These are phyloP conservation scores for Phlyctochytrium bullatum DNA, from an alignment of 192 early-diverging fungal genomes.

Conservation along the genomic window DNA sequence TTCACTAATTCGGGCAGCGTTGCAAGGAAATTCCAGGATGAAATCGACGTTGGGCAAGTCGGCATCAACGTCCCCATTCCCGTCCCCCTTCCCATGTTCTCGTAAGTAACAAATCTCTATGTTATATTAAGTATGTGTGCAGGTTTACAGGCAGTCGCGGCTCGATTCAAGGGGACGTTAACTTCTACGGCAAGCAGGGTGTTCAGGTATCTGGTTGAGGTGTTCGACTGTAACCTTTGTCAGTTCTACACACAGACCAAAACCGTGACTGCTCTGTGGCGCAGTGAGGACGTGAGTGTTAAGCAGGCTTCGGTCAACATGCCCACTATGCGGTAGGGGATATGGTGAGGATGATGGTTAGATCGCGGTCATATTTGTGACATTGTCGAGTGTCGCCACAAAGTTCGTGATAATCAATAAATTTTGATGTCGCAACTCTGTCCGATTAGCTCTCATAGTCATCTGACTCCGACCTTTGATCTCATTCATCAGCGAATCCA, in stretches of 20 bases:
- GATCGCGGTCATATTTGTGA: background rate
- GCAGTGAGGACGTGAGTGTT: conserved; percentile 73
- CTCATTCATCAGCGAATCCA: background rate
- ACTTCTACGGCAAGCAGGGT: conserved; percentile 76
- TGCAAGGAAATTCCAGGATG: conserved; percentile 83
- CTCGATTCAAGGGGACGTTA: conserved; percentile 89
- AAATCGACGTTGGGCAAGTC: conserved; percentile 92
- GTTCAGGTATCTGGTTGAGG: conserved; percentile 57
- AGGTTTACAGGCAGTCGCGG: conserved; percentile 85
- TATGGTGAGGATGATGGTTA: background rate
- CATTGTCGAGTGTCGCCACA: background rate
- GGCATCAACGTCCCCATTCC: conserved; percentile 89
- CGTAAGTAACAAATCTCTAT: conserved; percentile 24
- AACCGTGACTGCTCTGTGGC: conserved; percentile 94
- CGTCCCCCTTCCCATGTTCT: conserved; percentile 96
- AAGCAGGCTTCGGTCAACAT: conserved; percentile 77
- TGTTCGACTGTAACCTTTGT: conserved; percentile 38
- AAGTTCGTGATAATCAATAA: background rate
- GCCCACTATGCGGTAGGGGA: conserved; percentile 57
- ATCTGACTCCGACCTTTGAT: background rate
- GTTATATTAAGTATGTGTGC: background rate
- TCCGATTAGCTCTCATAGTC: background rate
- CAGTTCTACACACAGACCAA: conserved; percentile 91
- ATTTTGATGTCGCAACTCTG: background rate
- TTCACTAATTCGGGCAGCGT: conserved; percentile 89